Evolutionary conservation across 352 stramenopile genomes (phyloP), one percentile per base, ranked within the genome.

Genomic region (Peronospora belbahrii): DNA sequence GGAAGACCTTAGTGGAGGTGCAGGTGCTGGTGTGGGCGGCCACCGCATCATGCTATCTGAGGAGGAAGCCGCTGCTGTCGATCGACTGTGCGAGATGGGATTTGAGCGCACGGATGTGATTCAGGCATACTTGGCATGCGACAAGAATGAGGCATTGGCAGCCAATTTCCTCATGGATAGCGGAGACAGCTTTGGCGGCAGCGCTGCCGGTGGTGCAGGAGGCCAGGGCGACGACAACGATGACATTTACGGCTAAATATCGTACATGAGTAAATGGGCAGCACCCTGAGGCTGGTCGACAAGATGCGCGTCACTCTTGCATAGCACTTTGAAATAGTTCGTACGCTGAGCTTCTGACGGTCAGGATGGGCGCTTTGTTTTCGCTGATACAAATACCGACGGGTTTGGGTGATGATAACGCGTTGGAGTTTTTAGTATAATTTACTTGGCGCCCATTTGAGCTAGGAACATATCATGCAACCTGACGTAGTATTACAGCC

Each of bases 71-170:
- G 78, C 75, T 2, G 78, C 78, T 2, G 78, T 92, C 24, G 71
- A 88, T 43, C 68, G 73, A 14, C 64, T 95, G 6, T 85, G 69
- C 36, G 80, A 88, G 28, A 84, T 97, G 62, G 85, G 87, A 14
- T 96, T 96, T 54, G 74, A 92, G 38, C 85, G 82, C 56, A 71
- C 90, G 22, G 88, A 97, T 58, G 94, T 90, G 14, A 87, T 97
- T 47, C 95, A 98, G 73, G 96, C 96, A 38, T 99, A 98, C 81
- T 71, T 99, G 54, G 94, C 95, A 27, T 99, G 97, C 62, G 97
- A 99, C 82, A 99, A 99, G 83, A 98, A 99, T 70, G 94, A 99
- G 70, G 95, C 91, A 37, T 77, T 99, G 58, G 96, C 97, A 11
- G 97, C 97, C 18, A 99, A 99, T 74, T 96, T 98, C 44, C 77